phyloP scores from a whole-genome alignment of 2,329 filamentous ascomycete genomes.

The Aspergillus costaricaensis region DNA sequence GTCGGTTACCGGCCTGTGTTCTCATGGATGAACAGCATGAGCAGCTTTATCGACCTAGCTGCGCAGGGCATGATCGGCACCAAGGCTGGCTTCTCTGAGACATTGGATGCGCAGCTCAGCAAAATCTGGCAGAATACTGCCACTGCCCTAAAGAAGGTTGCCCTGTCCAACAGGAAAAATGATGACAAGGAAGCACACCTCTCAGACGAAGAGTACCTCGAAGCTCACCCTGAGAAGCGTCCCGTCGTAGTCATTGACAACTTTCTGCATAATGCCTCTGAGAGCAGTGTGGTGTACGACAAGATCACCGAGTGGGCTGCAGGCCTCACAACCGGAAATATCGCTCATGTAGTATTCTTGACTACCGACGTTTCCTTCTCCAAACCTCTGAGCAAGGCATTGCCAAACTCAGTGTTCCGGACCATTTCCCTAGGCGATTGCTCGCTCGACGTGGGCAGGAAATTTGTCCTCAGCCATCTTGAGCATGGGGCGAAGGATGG shows the following conservation, averaged over 20 bases:
- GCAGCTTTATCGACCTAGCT: constrained; percentile 86
- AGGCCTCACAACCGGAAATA: constrained; percentile 77
- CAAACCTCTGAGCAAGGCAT: constrained; percentile 80
- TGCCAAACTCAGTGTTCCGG: constrained; percentile 89
- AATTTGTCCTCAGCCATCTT: constrained; percentile 83
- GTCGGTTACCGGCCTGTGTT: constrained; percentile 94
- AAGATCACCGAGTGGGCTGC: constrained; percentile 90
- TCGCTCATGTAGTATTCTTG: constrained; percentile 92
- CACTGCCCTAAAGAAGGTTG: constrained; percentile 74
- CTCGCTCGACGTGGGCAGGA: constrained; percentile 80
- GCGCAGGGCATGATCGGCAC: constrained; percentile 92
- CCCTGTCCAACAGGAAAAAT: constrained; percentile 68
- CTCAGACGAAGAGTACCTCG: constrained; percentile 82
- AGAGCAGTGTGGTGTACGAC: constrained; percentile 67
- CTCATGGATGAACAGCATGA: constrained; percentile 93
- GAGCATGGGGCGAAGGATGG: constrained; percentile 48
- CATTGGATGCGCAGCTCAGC: constrained; percentile 80
- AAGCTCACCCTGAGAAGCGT: constrained; percentile 80
- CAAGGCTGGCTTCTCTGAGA: constrained; percentile 93
- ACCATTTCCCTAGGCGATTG: constrained; percentile 85
- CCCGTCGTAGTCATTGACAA: constrained; percentile 90
- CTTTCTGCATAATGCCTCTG: constrained; percentile 77
- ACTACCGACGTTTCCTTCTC: constrained; percentile 87
- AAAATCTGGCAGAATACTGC: constrained; percentile 89
- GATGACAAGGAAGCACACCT: constrained; percentile 71